Percentiles rank a stretch among this genome's conserved stretches.
Conservation (phyloP, 208 protist species). For the Leptomonas pyrrhocoris region DNA sequence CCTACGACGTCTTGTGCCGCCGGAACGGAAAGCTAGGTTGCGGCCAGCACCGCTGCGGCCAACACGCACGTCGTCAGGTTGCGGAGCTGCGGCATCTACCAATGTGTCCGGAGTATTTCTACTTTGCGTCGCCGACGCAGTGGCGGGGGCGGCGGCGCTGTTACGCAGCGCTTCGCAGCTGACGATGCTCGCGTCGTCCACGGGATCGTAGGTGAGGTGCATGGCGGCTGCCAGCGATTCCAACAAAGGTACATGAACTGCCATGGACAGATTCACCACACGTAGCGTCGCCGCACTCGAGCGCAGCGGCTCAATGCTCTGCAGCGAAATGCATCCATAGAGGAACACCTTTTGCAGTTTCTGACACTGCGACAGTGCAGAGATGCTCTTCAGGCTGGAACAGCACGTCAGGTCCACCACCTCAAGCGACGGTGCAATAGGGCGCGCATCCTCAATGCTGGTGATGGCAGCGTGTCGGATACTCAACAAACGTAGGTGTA, state of each 20-base stretch:
- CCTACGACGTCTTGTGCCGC: neutral
- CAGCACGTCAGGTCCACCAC: neutral
- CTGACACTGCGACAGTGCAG: neutral
- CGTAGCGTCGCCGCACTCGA: conserved; percentile 8
- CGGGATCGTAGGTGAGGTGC: neutral
- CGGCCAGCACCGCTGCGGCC: neutral
- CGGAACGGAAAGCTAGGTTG: neutral
- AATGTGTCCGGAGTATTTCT: neutral
- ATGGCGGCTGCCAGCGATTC: neutral
- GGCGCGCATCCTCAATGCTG: conserved; percentile 7
- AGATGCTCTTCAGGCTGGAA: neutral
- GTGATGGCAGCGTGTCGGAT: neutral
- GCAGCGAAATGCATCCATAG: neutral
- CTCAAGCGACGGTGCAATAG: conserved; percentile 7
- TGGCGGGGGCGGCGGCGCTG: conserved; percentile 1
- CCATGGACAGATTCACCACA: neutral
- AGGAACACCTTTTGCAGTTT: neutral
- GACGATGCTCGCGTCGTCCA: neutral
- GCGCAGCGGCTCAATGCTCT: conserved; percentile 11
- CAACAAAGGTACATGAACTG: neutral
- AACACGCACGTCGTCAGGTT: neutral
- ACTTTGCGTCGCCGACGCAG: neutral
- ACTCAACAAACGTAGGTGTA: neutral
- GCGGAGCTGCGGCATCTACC: neutral
- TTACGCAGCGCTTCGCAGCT: conserved; percentile 5